phyloP scores from a whole-genome alignment of 768 basidiomycete species.

The Ramaria sp. region DNA sequence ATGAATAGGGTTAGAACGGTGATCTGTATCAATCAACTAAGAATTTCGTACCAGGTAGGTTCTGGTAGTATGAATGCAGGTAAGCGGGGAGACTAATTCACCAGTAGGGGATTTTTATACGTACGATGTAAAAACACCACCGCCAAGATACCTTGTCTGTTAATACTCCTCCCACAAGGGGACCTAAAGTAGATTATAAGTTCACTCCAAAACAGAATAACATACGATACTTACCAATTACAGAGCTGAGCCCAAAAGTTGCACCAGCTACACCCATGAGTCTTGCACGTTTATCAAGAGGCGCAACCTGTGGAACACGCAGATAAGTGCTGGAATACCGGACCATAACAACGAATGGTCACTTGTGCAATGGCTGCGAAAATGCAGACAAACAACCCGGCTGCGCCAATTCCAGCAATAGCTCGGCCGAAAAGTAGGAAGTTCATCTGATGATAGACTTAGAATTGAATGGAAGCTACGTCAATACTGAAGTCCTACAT shows the following conservation, averaged over 20 bases:
- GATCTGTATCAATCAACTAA: background rate
- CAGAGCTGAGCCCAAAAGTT: constrained; percentile 22
- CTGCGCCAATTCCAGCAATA: constrained; percentile 1
- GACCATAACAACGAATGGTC: background rate
- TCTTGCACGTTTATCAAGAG: constrained; percentile 20
- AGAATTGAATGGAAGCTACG: background rate
- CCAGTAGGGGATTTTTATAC: background rate
- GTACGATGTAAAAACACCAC: constrained; percentile 22
- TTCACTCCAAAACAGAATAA: constrained; percentile 12
- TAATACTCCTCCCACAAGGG: constrained; percentile 3
- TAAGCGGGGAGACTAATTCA: background rate
- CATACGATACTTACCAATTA: constrained; percentile 16
- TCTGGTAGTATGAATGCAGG: constrained; percentile 15
- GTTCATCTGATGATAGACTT: background rate
- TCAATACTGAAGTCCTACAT: background rate
- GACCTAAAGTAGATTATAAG: constrained; percentile 18
- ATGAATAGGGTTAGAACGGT: background rate
- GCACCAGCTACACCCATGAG: constrained; percentile 33
- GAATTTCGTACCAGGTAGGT: constrained; percentile 1
- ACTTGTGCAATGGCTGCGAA: constrained; percentile 17
- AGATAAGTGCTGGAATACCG: constrained; percentile 1
- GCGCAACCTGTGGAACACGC: constrained; percentile 17
- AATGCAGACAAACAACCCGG: constrained; percentile 16
- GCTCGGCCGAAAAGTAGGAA: constrained; percentile 11
- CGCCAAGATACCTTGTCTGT: constrained; percentile 21